Conservation (phyloP, 306 rosid genomes). For the Cyamopsis tetragonoloba region DNA sequence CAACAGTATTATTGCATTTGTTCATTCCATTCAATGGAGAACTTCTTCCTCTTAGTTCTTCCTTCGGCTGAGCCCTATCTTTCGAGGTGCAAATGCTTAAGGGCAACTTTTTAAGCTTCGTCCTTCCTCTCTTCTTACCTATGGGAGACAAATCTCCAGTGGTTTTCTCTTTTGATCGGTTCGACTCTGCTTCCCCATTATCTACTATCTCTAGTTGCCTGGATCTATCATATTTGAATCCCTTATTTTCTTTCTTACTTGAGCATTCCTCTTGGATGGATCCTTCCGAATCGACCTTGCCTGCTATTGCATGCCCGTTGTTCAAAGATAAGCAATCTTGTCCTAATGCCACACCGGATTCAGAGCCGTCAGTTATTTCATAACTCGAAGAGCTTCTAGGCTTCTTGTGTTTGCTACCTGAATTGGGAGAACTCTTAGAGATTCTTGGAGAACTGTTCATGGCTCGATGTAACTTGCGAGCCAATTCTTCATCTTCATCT, state of each 20-base stretch:
- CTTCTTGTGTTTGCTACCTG: constrained; percentile 66
- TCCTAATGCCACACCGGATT: constrained; percentile 39
- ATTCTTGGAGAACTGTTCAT: constrained; percentile 95
- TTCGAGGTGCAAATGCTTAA: constrained; percentile 70
- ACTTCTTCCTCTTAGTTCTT: constrained; percentile 48
- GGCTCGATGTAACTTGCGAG: constrained; percentile 81
- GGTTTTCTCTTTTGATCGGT: constrained; percentile 52
- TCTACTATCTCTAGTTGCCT: constrained; percentile 43
- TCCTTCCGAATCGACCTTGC: constrained; percentile 49
- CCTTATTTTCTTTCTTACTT: constrained; percentile 54
- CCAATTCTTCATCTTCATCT: constrained; percentile 94
- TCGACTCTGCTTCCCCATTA: constrained; percentile 65
- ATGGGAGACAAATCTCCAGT: constrained; percentile 44
- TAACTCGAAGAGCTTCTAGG: constrained; percentile 54
- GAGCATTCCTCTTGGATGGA: constrained; percentile 50
- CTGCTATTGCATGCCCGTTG: constrained; percentile 47
- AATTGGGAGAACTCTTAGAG: constrained; percentile 57
- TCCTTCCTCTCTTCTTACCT: constrained; percentile 86
- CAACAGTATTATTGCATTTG: constrained; percentile 39
- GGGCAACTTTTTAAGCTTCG: constrained; percentile 82
- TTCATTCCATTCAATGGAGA: constrained; percentile 43
- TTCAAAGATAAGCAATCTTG: constrained; percentile 44
- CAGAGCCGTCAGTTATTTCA: constrained; percentile 50
- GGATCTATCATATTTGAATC: constrained; percentile 42
- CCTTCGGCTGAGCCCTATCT: constrained; percentile 66